A percentile compares a stretch with the other conserved stretches of the same genome.
Conservation (phyloP, 2,329 filamentous ascomycete genomes). For the Pseudogymnoascus destructans region DNA sequence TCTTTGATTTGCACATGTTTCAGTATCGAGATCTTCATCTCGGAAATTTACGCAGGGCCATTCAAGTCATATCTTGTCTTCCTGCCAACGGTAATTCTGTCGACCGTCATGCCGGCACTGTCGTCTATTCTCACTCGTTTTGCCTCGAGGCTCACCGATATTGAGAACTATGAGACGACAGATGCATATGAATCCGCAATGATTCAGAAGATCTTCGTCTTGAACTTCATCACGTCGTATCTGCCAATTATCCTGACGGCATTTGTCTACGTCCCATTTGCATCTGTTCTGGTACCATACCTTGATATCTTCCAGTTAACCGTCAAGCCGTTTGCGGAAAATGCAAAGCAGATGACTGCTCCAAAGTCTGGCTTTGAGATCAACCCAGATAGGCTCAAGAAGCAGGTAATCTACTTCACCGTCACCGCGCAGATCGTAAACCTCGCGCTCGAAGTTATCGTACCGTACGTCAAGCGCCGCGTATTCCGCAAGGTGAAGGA, state of each 20-base stretch:
- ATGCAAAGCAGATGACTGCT: slow-evolving; percentile 53
- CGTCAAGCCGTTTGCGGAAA: slow-evolving; percentile 61
- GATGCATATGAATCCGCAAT: slow-evolving; percentile 73
- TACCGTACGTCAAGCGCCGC: slow-evolving; percentile 73
- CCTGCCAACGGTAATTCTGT: slow-evolving; percentile 78
- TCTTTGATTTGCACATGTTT: slow-evolving; percentile 77
- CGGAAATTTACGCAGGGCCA: slow-evolving; percentile 81
- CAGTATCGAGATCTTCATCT: slow-evolving; percentile 89
- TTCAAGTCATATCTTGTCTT: slow-evolving; percentile 81
- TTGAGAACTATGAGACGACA: slow-evolving; percentile 85
- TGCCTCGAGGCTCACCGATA: slow-evolving; percentile 63
- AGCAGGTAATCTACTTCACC: slow-evolving; percentile 92
- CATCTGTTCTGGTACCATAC: slow-evolving; percentile 68
- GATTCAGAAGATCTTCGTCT: slow-evolving; percentile 84
- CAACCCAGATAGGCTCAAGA: slow-evolving; percentile 69
- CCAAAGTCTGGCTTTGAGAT: slow-evolving; percentile 57
- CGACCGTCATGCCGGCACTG: slow-evolving; percentile 65
- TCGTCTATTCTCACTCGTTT: slow-evolving; percentile 61
- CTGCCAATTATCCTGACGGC: slow-evolving; percentile 83
- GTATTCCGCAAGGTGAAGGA: slow-evolving; percentile 68
- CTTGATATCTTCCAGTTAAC: slow-evolving; percentile 68
- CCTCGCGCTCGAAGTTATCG: slow-evolving; percentile 68
- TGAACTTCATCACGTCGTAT: slow-evolving; percentile 95
- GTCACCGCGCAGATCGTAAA: slow-evolving; percentile 88
- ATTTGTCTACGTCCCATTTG: slow-evolving; percentile 91